Conservation (phyloP, 176 grass and related monocot species). For the Puccinellia tenuiflora region DNA sequence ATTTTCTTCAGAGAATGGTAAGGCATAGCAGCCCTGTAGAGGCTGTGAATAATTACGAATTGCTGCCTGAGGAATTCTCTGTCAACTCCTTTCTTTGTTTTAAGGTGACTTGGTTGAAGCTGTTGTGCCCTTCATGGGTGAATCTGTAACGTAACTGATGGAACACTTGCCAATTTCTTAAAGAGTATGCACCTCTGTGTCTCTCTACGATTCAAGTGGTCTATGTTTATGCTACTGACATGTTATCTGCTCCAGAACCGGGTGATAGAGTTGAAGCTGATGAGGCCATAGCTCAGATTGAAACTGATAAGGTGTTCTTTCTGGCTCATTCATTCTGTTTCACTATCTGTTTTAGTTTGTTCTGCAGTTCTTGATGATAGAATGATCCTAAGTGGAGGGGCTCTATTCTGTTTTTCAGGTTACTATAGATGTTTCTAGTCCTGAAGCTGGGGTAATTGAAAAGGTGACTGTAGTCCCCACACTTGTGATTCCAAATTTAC, state of each 20-base stretch:
- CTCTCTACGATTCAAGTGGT: background rate
- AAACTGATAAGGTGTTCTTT: slow-evolving; percentile 67
- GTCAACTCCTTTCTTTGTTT: slow-evolving; percentile 7
- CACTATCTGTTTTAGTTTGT: background rate
- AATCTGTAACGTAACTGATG: slow-evolving; percentile 18
- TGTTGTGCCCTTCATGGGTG: slow-evolving; percentile 11
- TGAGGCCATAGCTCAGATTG: slow-evolving; percentile 82
- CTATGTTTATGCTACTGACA: slow-evolving; percentile 1
- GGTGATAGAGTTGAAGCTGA: slow-evolving; percentile 66
- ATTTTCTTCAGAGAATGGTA: slow-evolving; percentile 72
- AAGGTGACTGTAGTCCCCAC: slow-evolving; percentile 34
- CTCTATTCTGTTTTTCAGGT: slow-evolving; percentile 44
- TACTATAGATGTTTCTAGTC: slow-evolving; percentile 79
- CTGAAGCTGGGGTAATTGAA: slow-evolving; percentile 71
- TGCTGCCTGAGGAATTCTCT: slow-evolving; percentile 7
- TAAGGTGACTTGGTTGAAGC: slow-evolving; percentile 54
- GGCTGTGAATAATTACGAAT: background rate
- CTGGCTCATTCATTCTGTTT: background rate
- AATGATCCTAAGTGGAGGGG: background rate
- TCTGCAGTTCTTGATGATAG: slow-evolving; percentile 11
- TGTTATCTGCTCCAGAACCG: slow-evolving; percentile 48
- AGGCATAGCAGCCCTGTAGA: slow-evolving; percentile 10
- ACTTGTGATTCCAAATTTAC: slow-evolving; percentile 16
- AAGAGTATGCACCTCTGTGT: slow-evolving; percentile 32
- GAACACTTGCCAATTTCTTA: slow-evolving; percentile 15